Evolutionary conservation across 257 asterid genomes (phyloP).

Genomic region (Ballota nigra): DNA sequence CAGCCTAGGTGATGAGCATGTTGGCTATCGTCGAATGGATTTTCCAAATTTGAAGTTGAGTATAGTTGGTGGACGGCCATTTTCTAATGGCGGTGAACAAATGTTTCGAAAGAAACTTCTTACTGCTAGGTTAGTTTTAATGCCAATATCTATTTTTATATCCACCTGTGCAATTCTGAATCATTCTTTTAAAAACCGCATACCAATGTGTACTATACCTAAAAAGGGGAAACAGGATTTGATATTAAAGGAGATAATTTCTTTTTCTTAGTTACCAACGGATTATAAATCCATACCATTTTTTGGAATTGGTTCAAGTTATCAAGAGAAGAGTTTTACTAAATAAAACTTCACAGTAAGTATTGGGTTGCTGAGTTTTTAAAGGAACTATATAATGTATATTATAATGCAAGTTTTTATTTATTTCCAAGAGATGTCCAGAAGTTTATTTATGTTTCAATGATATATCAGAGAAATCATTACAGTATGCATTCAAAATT

Average conservation of each 20-base stretch:
- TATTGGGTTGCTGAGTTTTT: background rate
- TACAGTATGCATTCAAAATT: background rate
- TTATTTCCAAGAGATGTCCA: background rate
- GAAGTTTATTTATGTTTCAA: constrained; percentile 5
- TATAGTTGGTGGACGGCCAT: constrained; percentile 93
- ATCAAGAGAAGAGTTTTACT: background rate
- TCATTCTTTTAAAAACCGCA: constrained; percentile 6
- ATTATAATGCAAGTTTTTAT: background rate
- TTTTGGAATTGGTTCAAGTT: background rate
- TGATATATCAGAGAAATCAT: background rate
- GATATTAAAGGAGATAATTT: background rate
- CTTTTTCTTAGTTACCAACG: background rate
- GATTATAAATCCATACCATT: background rate
- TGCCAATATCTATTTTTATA: background rate
- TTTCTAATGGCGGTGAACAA: constrained; percentile 76
- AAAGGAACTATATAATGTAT: background rate
- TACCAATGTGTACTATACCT: constrained; percentile 8
- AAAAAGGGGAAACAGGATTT: background rate
- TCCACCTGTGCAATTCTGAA: background rate
- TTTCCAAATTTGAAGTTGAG: constrained; percentile 65
- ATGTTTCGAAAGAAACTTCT: constrained; percentile 65
- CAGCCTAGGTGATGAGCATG: constrained; percentile 92
- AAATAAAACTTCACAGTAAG: background rate
- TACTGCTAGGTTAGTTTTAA: constrained; percentile 53
- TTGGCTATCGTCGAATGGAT: constrained; percentile 74